Conservation (phyloP, 2,329 filamentous ascomycete genomes). For the Fusarium sp. region DNA sequence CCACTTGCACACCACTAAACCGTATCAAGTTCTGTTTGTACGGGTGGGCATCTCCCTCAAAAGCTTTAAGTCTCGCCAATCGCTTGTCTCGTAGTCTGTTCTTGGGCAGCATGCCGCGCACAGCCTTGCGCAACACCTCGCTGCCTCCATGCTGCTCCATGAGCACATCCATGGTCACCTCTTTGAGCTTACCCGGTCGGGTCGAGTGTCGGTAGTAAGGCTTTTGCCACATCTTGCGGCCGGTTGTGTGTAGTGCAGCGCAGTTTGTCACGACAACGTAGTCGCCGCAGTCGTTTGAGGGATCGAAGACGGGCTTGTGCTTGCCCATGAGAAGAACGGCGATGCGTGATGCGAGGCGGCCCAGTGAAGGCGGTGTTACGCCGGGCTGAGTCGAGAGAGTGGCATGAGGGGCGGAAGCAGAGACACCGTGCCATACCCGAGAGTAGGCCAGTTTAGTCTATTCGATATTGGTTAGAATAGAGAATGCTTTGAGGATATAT, state of each 20-base stretch:
- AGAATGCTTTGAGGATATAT: slow-evolving; percentile 20
- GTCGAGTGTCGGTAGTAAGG: slow-evolving; percentile 96
- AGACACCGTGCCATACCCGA: slow-evolving; percentile 91
- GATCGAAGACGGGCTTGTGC: slow-evolving; percentile 98
- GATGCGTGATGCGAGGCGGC: slow-evolving; percentile 89
- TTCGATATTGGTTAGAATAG: slow-evolving; percentile 25
- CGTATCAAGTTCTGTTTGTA: slow-evolving; percentile 89
- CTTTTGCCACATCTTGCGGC: slow-evolving; percentile 94
- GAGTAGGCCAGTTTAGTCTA: slow-evolving; percentile 97
- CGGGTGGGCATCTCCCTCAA: slow-evolving; percentile 92
- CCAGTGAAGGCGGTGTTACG: slow-evolving; percentile 81
- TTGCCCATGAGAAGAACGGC: slow-evolving; percentile 95
- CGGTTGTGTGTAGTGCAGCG: slow-evolving; percentile 86
- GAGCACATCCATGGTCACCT: slow-evolving; percentile 94
- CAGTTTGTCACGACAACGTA: slow-evolving; percentile 97
- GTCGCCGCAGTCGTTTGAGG: slow-evolving; percentile 98
- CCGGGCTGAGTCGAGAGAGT: slow-evolving; percentile 69
- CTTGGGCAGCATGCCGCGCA: slow-evolving; percentile 98
- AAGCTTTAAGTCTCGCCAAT: slow-evolving; percentile 90
- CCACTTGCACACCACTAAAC: slow-evolving; percentile 72
- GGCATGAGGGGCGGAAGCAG: slow-evolving; percentile 75
- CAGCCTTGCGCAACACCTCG: slow-evolving; percentile 91
- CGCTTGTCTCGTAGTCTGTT: slow-evolving; percentile 91
- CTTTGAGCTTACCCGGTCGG: slow-evolving; percentile 85
- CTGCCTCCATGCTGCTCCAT: slow-evolving; percentile 94